Percentiles rank a stretch among this genome's conserved stretches.
These are phyloP conservation scores for Lactarius trivialis DNA, from an alignment of 768 basidiomycete species.

Conservation along the genomic window DNA sequence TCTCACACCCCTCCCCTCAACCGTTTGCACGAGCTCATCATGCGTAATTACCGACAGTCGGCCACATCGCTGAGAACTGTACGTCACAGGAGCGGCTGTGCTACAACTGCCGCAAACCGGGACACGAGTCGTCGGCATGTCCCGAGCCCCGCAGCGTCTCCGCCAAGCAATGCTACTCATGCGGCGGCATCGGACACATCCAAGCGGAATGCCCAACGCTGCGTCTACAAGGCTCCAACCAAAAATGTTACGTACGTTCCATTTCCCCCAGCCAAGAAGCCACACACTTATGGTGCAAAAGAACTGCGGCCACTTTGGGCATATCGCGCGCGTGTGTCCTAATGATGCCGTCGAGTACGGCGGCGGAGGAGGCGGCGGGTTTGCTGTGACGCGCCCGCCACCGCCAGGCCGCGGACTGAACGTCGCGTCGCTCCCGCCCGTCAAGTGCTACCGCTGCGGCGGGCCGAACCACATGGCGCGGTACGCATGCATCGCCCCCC, in stretches of 20 bases:
- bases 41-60: slow-evolving; percentile 49
- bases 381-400: slow-evolving; percentile 61
- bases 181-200: slow-evolving; percentile 87
- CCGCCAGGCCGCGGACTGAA: slow-evolving; percentile 72
- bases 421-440: slow-evolving; percentile 68
- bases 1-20: neutral
- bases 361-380: slow-evolving; percentile 25
- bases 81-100: slow-evolving; percentile 83
- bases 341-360: slow-evolving; percentile 36
- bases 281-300: slow-evolving; percentile 24
- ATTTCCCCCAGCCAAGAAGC: too few species aligned
- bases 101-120: slow-evolving; percentile 94
- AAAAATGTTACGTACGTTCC: slow-evolving; percentile 75
- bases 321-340: slow-evolving; percentile 74
- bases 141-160: slow-evolving; percentile 76
- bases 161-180: slow-evolving; percentile 89
- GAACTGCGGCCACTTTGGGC: slow-evolving; percentile 80
- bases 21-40: slow-evolving; percentile 21
- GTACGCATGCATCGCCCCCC: slow-evolving; percentile 32
- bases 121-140: slow-evolving; percentile 86
- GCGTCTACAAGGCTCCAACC: slow-evolving; percentile 58
- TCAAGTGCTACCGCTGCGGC: slow-evolving; percentile 87
- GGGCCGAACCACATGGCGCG: slow-evolving; percentile 84
- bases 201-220: slow-evolving; percentile 82
- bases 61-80: slow-evolving; percentile 91